Evolutionary conservation across 768 basidiomycete genomes (phyloP).

Genomic region (Trametes coccinea): DNA sequence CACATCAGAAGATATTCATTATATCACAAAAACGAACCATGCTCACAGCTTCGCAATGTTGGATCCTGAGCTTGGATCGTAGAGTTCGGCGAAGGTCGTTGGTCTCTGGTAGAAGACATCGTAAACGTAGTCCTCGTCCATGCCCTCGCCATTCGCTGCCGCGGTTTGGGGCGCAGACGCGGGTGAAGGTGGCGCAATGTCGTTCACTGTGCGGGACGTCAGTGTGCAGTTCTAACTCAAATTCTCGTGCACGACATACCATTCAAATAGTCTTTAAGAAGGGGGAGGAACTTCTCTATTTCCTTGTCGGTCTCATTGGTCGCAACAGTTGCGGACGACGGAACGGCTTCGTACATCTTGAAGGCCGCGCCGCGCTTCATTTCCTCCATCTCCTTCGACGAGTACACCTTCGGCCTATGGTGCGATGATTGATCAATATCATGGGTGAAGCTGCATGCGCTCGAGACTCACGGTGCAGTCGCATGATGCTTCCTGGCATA

Average conservation of each 20-base stretch:
- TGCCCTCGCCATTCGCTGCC: constrained; percentile 2
- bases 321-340: constrained; percentile 17
- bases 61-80: constrained; percentile 45
- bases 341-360: constrained; percentile 75
- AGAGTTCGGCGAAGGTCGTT: constrained; percentile 59
- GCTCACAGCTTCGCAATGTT: constrained; percentile 67
- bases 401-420: constrained; percentile 55
- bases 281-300: constrained; percentile 75
- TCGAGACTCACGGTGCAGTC: constrained; percentile 30
- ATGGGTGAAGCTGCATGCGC: background rate
- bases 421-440: background rate
- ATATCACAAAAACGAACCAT: background rate
- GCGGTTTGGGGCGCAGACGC: background rate
- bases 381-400: constrained; percentile 48
- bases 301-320: constrained; percentile 47
- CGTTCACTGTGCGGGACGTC: constrained; percentile 31
- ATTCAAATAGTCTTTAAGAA: constrained; percentile 74
- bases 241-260: constrained; percentile 40
- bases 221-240: background rate
- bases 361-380: constrained; percentile 40
- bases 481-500: constrained; percentile 10
- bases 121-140: constrained; percentile 73
- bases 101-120: constrained; percentile 81
- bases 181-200: constrained; percentile 23
- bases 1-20: background rate